Conservation (phyloP, 805 yeast species). For the Teunomyces panamensis region DNA sequence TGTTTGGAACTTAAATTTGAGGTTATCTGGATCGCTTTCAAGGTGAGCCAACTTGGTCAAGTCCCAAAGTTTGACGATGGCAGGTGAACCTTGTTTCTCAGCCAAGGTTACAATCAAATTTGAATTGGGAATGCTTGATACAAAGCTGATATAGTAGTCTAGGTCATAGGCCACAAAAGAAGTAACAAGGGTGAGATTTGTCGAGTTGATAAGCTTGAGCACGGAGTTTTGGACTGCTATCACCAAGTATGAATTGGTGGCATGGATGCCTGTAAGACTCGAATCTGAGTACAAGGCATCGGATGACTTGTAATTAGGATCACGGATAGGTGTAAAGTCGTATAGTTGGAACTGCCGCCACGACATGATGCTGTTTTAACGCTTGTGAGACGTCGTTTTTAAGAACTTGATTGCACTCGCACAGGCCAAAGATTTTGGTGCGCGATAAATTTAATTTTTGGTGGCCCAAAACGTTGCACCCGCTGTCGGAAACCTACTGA, state of each 20-base stretch:
- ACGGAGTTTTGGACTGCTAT: conserved; percentile 53
- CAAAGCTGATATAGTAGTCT: conserved; percentile 60
- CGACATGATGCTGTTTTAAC: conserved; percentile 6
- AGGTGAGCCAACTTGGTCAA: conserved; percentile 47
- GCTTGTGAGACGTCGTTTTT: background rate
- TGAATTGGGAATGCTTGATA: conserved; percentile 47
- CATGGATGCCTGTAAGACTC: conserved; percentile 58
- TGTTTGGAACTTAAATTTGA: conserved; percentile 50
- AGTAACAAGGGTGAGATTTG: conserved; percentile 42
- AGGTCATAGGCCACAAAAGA: conserved; percentile 63
- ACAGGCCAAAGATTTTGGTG: background rate
- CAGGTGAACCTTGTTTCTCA: conserved; percentile 69
- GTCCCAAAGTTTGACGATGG: conserved; percentile 71
- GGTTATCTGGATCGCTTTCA: conserved; percentile 19
- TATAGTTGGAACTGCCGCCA: conserved; percentile 89
- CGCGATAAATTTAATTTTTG: background rate
- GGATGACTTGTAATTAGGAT: conserved; percentile 66
- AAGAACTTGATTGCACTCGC: too few species aligned
- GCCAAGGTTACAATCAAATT: conserved; percentile 67
- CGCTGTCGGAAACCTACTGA: background rate
- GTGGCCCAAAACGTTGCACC: conserved; percentile 1
- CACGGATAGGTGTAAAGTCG: conserved; percentile 78
- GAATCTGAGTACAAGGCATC: conserved; percentile 79
- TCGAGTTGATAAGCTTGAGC: conserved; percentile 53
- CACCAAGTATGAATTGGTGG: conserved; percentile 55